Percentiles rank a stretch among this genome's conserved stretches.
phyloP scores from a whole-genome alignment of 2,329 filamentous ascomycete genomes.

The Colletotrichum costaricense region DNA sequence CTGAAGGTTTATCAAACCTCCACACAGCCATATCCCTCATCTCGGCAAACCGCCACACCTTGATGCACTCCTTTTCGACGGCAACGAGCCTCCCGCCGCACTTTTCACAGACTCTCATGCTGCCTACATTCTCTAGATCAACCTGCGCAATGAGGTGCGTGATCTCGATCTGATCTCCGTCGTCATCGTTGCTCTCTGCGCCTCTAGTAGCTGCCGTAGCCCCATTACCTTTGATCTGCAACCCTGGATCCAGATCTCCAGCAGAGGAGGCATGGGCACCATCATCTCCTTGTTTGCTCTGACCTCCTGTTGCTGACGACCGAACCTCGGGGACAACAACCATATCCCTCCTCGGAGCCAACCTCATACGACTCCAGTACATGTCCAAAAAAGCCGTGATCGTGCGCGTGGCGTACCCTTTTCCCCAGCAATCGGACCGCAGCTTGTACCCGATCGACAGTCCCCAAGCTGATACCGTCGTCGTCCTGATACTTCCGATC shows the following conservation, averaged over 20 bases:
- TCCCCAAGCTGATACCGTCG: neutral
- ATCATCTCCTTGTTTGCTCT: neutral
- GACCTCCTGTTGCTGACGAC: neutral
- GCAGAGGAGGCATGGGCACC: neutral
- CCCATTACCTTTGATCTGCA: neutral
- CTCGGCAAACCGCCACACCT: constrained; percentile 21
- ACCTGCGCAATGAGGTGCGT: constrained; percentile 19
- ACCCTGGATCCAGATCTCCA: too few relatives aligned
- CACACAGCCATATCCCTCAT: constrained; percentile 22
- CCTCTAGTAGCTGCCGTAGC: neutral
- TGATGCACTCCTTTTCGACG: constrained; percentile 1
- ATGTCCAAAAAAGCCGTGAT: constrained; percentile 1
- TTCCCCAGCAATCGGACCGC: constrained; percentile 15
- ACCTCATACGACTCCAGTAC: constrained; percentile 3
- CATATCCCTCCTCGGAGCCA: neutral
- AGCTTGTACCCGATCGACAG: constrained; percentile 18
- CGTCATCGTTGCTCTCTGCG: neutral
- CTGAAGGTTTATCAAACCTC: neutral
- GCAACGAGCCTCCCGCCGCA: neutral
- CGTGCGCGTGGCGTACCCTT: constrained; percentile 13
- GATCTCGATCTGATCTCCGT: neutral
- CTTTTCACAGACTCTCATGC: constrained; percentile 17
- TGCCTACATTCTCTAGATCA: neutral
- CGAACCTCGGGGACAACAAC: neutral
- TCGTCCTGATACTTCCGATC: constrained; percentile 11